Base-by-base conservation (phyloP, 176 grass and related monocot genomes). In the Oryza glaberrima region DNA sequence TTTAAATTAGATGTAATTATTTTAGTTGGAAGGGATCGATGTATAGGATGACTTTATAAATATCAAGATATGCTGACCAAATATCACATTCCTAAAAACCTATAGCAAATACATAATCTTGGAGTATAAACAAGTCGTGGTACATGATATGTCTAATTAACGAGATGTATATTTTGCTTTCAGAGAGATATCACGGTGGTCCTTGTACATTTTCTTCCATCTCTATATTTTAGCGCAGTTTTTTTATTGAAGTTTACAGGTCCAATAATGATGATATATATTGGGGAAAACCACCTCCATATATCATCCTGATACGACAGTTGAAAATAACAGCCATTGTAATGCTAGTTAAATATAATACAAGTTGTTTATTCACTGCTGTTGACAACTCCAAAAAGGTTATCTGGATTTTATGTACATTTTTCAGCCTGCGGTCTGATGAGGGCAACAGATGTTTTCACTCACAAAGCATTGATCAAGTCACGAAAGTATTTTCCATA, bases 261-360 rank as follows among this genome's bases (percentile, higher is more conserved):
- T 61, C 56, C 19, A 41, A 41, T 41, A 63, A 23, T 63, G 3
- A 23, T 63, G 3, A 4, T 9, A 60, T n/a, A 60, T 22, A 60
- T 6, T n/a, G 0, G 20, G 10, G 61, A 36, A 69, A 63, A 40
- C 69, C 14, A 20, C 60, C 46, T 30, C 47, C 76, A 47, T 56
- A 17, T 56, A 56, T 20, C 22, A 63, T 48, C n/a, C 36, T 28
- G 82, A 89, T 65, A 89, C 64, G 64, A 70, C 49, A 70, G 3
- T 4, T 81, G 48, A 89, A 85, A 85, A 69, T 64, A 5, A 80
- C 81, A 38, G 0, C 38, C 69, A 84, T 6, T 75, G 16, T 11
- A 0, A 47, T 15, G 26, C 30, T 69, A 38, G 5, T 69, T 4
- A 36, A 70, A 71, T 38, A 38, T 38, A 38, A 38, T 41, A 8